Conservation (phyloP, 768 basidiomycete species). For the Suillus subalutaceus region DNA sequence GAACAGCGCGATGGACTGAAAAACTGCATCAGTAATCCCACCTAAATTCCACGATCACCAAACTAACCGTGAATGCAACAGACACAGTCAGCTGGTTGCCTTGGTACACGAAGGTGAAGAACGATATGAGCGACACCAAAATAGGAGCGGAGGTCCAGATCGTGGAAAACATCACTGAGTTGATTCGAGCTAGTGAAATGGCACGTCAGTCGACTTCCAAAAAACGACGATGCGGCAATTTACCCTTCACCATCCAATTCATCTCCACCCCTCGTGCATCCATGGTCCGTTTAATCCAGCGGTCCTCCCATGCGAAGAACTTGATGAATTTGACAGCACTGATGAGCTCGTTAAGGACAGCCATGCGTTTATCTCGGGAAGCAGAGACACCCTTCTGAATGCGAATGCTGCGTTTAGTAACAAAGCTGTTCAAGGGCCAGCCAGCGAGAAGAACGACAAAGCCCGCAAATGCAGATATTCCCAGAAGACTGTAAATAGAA, state of each 20-base stretch:
- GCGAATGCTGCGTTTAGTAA: conserved; percentile 41
- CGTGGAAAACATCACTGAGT: conserved; percentile 68
- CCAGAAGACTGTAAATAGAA: conserved; percentile 51
- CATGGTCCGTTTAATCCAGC: conserved; percentile 45
- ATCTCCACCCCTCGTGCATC: conserved; percentile 62
- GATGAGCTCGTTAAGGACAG: conserved; percentile 48
- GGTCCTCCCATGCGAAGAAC: conserved; percentile 45
- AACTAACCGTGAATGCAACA: conserved; percentile 78
- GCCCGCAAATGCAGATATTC: conserved; percentile 74
- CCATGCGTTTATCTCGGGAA: conserved; percentile 47
- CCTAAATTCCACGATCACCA: not conserved
- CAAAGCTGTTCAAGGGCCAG: conserved; percentile 46
- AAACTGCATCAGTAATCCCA: conserved; percentile 2
- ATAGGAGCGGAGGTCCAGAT: conserved; percentile 82
- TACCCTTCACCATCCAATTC: conserved; percentile 8
- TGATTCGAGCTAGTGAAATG: conserved; percentile 58
- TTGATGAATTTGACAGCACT: conserved; percentile 44
- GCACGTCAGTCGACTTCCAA: not conserved
- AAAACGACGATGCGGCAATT: not conserved
- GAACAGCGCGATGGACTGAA: conserved; percentile 77
- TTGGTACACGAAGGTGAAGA: conserved; percentile 70
- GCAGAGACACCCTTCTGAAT: conserved; percentile 37
- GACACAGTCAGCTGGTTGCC: conserved; percentile 78
- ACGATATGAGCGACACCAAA: conserved; percentile 78
- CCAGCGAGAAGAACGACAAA: conserved; percentile 51